Evolutionary conservation across 1,284 basidiomycete species (phyloP), one percentile per base, ranked within the genome.

Genomic region (Malassezia restricta): DNA sequence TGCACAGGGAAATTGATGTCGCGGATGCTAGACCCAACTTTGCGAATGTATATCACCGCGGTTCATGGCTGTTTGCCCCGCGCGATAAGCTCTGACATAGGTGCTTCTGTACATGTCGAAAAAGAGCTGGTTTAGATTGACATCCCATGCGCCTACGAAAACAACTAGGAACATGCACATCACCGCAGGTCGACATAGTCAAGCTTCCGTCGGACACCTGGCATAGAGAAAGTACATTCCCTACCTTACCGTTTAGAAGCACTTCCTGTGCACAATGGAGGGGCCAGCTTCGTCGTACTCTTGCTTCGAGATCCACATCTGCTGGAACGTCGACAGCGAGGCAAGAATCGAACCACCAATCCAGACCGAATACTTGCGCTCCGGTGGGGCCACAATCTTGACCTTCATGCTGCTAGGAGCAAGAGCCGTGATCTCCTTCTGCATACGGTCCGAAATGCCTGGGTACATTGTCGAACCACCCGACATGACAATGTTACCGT

Each of bases 391-490:
- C 15, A 73, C 66, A 48, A 70, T 71, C 71, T 73, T 74, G 79
- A 92, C 85, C 83, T 90, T 94, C 86, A 94, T 80, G 56, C 77
- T 78, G 57, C 74, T 74, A 29, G 91, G 90, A 51, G 87, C 81
- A 57, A 95, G 80, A 29, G 85, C 79, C 43, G 86, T 87, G 74
- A 96, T 81, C 79, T 95, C 91, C 80, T 91, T 92, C 79, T 91
- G 88, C 88, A 95, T 92, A 73, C 91, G 86, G 78, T 95, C 90
- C 68, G 88, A 75, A 69, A 94, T 90, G 79, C 90, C 90, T 61
- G 88, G 85, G 84, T 89, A 92, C 89, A 94, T 92, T 71, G 89
- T 94, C 59, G 87, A 90, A 76, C 90, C 89, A 74, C 90, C 90
- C 49, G 88, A 92, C 69, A 94, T 82, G 73, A 92, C 88, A 62